Evolutionary conservation across 371 early-diverging fungal species (phyloP).

Genomic region (Mycotypha africana): DNA sequence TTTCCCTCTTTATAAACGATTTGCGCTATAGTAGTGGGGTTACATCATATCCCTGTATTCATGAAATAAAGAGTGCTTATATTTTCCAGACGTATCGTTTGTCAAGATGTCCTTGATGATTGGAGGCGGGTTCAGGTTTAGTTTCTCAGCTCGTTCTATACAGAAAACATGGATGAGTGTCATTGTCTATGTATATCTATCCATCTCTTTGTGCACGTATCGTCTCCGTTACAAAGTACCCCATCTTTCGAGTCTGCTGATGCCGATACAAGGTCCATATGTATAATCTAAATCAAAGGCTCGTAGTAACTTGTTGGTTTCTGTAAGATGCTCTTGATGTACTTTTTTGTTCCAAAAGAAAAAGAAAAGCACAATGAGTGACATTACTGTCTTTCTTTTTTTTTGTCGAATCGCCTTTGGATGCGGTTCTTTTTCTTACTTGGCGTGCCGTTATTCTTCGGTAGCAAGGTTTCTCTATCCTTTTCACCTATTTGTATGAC

Average conservation of each 20-base stretch:
- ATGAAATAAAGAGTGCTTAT: conserved; percentile 5
- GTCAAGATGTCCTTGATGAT: not conserved
- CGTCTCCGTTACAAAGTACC: conserved; percentile 3
- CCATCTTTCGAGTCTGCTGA: conserved; percentile 11
- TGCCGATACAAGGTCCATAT: conserved; percentile 18
- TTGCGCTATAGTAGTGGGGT: too few relatives aligned
- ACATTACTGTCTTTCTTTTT: too few relatives aligned
- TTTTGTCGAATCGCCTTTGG: too few relatives aligned
- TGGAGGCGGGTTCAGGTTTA: conserved; percentile 4
- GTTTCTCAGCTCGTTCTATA: conserved; percentile 4
- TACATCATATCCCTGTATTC: too few relatives aligned
- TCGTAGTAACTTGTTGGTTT: conserved; percentile 5
- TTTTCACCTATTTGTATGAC: too few relatives aligned
- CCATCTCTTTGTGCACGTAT: too few relatives aligned
- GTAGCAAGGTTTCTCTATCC: too few relatives aligned
- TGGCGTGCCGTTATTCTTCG: too few relatives aligned
- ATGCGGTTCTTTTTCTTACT: too few relatives aligned
- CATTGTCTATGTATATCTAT: not conserved
- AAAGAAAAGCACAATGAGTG: too few relatives aligned
- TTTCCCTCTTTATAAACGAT: too few relatives aligned
- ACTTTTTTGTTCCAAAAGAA: too few relatives aligned
- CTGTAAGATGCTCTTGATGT: conserved; percentile 3
- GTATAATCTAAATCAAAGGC: conserved; percentile 10
- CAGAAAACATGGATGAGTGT: not conserved
- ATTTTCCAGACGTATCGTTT: not conserved